phyloP scores from a whole-genome alignment of 1,284 basidiomycete species.

The Marasmius fiardii region DNA sequence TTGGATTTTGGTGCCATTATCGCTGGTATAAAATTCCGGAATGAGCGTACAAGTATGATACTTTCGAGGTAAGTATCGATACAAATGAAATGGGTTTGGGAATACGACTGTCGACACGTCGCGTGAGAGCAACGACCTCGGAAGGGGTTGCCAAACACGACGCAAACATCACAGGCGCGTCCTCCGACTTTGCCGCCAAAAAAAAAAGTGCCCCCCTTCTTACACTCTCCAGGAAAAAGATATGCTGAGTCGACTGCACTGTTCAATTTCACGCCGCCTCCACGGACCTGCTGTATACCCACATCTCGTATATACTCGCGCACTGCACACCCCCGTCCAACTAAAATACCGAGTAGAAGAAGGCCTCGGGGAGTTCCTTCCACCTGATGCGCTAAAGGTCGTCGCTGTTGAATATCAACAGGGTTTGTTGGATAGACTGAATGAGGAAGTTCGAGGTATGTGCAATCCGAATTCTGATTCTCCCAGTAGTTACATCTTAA shows the following conservation, averaged over 20 bases:
- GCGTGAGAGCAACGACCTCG: conserved; percentile 12
- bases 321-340: conserved; percentile 50
- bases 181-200: conserved; percentile 18
- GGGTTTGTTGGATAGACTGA: conserved; percentile 72
- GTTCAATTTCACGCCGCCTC: background rate
- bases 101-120: too few species aligned
- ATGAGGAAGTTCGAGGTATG: conserved; percentile 71
- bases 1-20: conserved; percentile 32
- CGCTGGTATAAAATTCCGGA: conserved; percentile 27
- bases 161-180: conserved; percentile 21
- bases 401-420: conserved; percentile 81
- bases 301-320: too few species aligned
- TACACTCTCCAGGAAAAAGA: background rate
- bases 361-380: conserved; percentile 74
- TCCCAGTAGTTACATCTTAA: background rate
- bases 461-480: conserved; percentile 6
- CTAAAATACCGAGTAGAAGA: conserved; percentile 65
- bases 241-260: background rate
- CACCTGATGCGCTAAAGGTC: conserved; percentile 60
- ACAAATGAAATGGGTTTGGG: too few species aligned
- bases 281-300: background rate
- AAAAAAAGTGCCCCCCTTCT: background rate
- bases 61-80: too few species aligned
- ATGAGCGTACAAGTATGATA: conserved; percentile 2
- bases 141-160: conserved; percentile 27